Conservation (phyloP, 2,329 filamentous ascomycete genomes). For the Ceratocystis cacaofunesta region DNA sequence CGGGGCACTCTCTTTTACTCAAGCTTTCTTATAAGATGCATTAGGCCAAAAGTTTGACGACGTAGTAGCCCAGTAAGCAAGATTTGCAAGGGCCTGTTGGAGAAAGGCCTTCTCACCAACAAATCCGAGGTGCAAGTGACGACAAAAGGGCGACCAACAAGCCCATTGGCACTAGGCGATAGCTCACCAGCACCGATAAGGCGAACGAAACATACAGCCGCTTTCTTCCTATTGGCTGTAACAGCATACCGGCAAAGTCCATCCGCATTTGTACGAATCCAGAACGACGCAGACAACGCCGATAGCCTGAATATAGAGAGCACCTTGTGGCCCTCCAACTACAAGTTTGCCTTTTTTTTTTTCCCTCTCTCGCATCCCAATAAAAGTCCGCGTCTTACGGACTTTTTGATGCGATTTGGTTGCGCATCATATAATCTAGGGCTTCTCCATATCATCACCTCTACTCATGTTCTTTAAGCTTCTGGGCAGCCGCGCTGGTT, state of each 20-base stretch:
- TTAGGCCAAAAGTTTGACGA: background rate
- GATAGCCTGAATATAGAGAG: background rate
- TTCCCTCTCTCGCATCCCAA: conserved; percentile 32
- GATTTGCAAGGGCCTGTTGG: conserved; percentile 2
- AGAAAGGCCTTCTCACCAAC: conserved; percentile 2
- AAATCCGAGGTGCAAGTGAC: background rate
- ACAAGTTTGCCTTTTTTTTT: background rate
- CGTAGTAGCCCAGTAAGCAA: background rate
- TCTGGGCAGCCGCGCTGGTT: conserved; percentile 32
- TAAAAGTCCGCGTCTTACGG: conserved; percentile 26
- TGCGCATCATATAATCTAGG: conserved; percentile 7
- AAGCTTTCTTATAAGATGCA: background rate
- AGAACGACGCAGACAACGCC: background rate
- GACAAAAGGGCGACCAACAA: background rate
- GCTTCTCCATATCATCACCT: conserved; percentile 2
- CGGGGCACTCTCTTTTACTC: background rate
- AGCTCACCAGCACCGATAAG: background rate
- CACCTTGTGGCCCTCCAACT: background rate
- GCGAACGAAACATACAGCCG: background rate
- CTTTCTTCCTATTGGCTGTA: background rate
- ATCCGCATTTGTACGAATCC: background rate
- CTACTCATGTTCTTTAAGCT: conserved; percentile 12
- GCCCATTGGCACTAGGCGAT: background rate
- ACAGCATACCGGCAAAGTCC: background rate
- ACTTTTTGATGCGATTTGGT: conserved; percentile 7